Conservation (phyloP, 352 stramenopile genomes). For the Phytophthora quininea region DNA sequence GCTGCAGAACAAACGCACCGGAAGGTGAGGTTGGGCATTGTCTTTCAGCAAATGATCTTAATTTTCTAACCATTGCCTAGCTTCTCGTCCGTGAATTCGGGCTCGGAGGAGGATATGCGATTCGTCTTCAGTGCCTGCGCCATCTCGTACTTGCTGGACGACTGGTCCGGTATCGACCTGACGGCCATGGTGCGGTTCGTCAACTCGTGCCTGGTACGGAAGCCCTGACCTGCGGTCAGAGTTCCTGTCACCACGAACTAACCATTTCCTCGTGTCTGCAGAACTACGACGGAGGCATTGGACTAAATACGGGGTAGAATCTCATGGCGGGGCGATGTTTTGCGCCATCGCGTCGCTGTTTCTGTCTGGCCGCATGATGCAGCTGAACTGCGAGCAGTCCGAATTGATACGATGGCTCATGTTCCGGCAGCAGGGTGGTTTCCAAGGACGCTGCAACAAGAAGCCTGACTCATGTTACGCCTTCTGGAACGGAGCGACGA, state of each 20-base stretch:
- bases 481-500: constrained; percentile 92
- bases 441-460: constrained; percentile 93
- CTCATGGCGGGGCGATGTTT: constrained; percentile 76
- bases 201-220: constrained; percentile 82
- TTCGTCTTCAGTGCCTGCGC: constrained; percentile 90
- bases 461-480: constrained; percentile 90
- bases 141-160: constrained; percentile 87
- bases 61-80: constrained; percentile 23
- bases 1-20: constrained; percentile 78
- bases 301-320: constrained; percentile 69
- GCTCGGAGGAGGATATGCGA: constrained; percentile 88
- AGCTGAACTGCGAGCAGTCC: constrained; percentile 67
- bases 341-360: constrained; percentile 78
- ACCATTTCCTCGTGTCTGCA: constrained; percentile 24
- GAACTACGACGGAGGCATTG: constrained; percentile 86
- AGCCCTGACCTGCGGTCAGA: not conserved
- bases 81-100: constrained; percentile 71
- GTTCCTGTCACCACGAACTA: not conserved
- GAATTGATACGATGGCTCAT: constrained; percentile 85
- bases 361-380: constrained; percentile 68
- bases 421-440: constrained; percentile 84
- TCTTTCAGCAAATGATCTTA: too few relatives aligned
- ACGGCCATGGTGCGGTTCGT: constrained; percentile 76
- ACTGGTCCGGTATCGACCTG: constrained; percentile 82
- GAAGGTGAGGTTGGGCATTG: constrained; percentile 41